Evolutionary conservation across 805 yeast genomes (phyloP).

Genomic region (Wickerhamomyces ciferrii): DNA sequence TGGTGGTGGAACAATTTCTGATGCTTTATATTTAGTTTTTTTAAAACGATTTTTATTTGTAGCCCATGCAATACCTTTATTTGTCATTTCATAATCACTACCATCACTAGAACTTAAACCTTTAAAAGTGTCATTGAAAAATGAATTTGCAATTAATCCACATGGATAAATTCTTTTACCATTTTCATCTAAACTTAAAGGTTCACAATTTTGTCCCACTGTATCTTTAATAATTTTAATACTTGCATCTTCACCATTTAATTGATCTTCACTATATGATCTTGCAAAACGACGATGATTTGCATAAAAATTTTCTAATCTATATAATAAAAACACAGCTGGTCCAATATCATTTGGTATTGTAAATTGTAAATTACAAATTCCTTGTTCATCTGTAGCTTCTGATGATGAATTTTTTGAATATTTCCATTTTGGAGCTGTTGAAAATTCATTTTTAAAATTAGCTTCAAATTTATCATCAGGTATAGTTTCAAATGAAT

Average conservation of each 20-base stretch:
- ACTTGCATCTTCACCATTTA: slow-evolving; percentile 69
- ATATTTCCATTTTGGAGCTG: slow-evolving; percentile 65
- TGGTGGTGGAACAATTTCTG: slow-evolving; percentile 76
- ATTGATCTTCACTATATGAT: slow-evolving; percentile 80
- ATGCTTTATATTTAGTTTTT: slow-evolving; percentile 53
- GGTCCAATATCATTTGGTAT: slow-evolving; percentile 68
- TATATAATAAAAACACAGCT: slow-evolving; percentile 75
- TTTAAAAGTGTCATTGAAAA: slow-evolving; percentile 72
- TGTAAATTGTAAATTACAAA: slow-evolving; percentile 70
- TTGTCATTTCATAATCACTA: slow-evolving; percentile 39
- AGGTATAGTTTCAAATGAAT: slow-evolving; percentile 50
- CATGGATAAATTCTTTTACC: slow-evolving; percentile 74
- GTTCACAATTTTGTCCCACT: slow-evolving; percentile 56
- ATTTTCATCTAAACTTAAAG: slow-evolving; percentile 45
- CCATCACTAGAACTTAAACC: slow-evolving; percentile 28
- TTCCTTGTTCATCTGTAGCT: slow-evolving; percentile 44
- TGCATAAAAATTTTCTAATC: slow-evolving; percentile 84
- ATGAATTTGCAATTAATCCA: slow-evolving; percentile 76
- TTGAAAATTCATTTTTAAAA: slow-evolving; percentile 41
- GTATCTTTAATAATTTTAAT: slow-evolving; percentile 42
- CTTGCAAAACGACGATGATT: slow-evolving; percentile 93
- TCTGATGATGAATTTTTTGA: slow-evolving; percentile 33
- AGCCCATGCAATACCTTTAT: slow-evolving; percentile 65
- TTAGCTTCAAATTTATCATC: slow-evolving; percentile 46
- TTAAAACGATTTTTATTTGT: slow-evolving; percentile 60